Evolutionary conservation across 208 protist genomes (phyloP), one percentile per base, ranked within the genome.

Genomic region (Leishmania guyanensis): DNA sequence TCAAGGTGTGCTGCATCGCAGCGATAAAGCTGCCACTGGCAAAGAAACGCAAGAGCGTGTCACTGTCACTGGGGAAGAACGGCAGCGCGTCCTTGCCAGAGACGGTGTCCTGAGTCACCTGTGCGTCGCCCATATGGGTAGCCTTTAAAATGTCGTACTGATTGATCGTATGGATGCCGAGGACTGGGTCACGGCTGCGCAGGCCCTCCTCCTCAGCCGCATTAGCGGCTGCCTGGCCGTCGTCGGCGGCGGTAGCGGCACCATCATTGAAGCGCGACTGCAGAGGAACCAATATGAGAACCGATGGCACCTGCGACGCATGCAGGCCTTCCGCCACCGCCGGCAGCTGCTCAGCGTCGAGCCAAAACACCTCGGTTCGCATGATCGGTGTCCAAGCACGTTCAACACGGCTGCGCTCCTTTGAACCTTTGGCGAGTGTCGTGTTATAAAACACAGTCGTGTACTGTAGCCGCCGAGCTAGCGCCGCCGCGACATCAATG

Each of bases 31-130:
- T 77, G 0, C 60, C 58, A 58, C 75, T 77, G 26, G 82, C 80
- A n/a, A 92, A 48, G 53, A 92, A 89, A 80, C 87, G 84, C 9
- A 90, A 17, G 36, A 92, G 80, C 58, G 84, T 60, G 46, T 90
- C 75, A 33, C 78, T 73, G 78, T 87, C 82, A 14, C 66, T 66
- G 5, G 89, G 89, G 68, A 90, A 92, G 22, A 79, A 43, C 14
- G 79, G 83, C 70, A 71, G 64, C 5, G 82, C 82, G 22, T 78
- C 73, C 54, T 85, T 85, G 5, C 82, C 82, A 14, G 82, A 78
- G 0, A 76, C 74, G 26, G 85, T 60, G 50, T 85, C 84, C n/a
- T 81, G 62, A 43, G 29, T 72, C 26, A 48, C 66, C 78, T 83
- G 68, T 33, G 88, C 72, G 12, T 83, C 70, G 64, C 81, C 70